These are phyloP conservation scores for Macroventuria anomochaeta DNA, from an alignment of 2,329 filamentous ascomycete genomes.

Conservation along the genomic window DNA sequence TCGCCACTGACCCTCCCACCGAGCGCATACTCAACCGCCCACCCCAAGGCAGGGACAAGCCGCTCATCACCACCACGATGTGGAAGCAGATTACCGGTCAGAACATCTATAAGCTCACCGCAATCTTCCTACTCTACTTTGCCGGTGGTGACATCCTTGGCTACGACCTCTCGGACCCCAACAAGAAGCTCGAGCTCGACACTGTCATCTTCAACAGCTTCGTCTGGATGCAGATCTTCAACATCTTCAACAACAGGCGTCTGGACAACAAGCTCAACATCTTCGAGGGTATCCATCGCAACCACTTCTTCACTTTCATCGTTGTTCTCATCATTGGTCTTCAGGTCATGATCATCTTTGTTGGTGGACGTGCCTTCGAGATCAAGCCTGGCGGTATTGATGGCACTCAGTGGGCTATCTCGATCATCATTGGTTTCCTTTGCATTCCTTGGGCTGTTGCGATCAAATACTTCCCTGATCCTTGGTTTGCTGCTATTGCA, in stretches of 20 bases:
- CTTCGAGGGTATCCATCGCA: constrained; percentile 63
- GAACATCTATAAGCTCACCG: constrained; percentile 65
- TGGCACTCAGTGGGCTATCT: constrained; percentile 67
- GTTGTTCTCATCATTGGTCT: constrained; percentile 64
- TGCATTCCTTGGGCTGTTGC: constrained; percentile 61
- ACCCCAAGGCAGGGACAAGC: constrained; percentile 86
- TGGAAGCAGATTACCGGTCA: constrained; percentile 72
- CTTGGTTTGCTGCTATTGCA: constrained; percentile 36
- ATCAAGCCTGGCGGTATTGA: constrained; percentile 57
- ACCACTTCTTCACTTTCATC: constrained; percentile 65
- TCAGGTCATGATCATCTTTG: constrained; percentile 64
- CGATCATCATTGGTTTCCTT: constrained; percentile 57
- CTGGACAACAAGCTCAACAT: constrained; percentile 69
- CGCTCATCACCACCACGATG: constrained; percentile 70
- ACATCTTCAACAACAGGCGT: constrained; percentile 70
- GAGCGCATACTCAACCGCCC: constrained; percentile 92
- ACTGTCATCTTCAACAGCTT: constrained; percentile 74
- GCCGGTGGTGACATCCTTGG: constrained; percentile 63
- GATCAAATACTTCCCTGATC: constrained; percentile 61
- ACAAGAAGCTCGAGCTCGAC: constrained; percentile 56
- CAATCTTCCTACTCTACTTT: constrained; percentile 67
- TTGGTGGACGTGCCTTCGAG: constrained; percentile 62
- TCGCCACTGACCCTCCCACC: constrained; percentile 96
- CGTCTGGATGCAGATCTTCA: constrained; percentile 77
- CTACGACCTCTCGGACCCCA: constrained; percentile 53